Evolutionary conservation across 2,329 filamentous ascomycete species (phyloP).

Genomic region (Epichloe gansuensis): DNA sequence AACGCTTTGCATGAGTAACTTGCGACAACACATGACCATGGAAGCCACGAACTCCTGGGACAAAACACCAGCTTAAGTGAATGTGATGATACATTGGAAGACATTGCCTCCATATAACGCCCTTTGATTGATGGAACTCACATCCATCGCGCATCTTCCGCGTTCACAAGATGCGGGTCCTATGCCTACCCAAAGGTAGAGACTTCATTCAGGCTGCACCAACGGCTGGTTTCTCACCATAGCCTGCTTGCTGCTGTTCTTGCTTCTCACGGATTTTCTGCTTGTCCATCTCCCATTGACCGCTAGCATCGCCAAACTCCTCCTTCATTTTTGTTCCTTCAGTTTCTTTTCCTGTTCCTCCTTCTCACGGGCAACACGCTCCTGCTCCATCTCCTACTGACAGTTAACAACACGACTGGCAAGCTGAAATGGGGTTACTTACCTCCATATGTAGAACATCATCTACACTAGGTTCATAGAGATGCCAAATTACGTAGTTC

Average conservation of each 20-base stretch:
- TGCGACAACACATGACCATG: too few relatives aligned
- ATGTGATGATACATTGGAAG: too few relatives aligned
- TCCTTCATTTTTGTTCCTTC: constrained; percentile 61
- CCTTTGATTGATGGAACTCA: too few relatives aligned
- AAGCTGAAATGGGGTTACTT: constrained; percentile 12
- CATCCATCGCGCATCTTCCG: too few relatives aligned
- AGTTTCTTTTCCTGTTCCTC: constrained; percentile 59
- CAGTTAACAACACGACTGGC: neutral
- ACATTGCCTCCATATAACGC: too few relatives aligned
- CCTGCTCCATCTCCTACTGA: constrained; percentile 79
- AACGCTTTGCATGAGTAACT: too few relatives aligned
- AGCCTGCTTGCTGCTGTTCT: neutral
- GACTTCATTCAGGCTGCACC: neutral
- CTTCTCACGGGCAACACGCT: constrained; percentile 65
- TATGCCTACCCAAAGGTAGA: too few relatives aligned
- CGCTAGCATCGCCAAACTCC: constrained; percentile 62
- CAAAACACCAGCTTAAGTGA: too few relatives aligned
- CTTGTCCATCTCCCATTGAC: constrained; percentile 87
- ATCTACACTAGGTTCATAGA: constrained; percentile 97
- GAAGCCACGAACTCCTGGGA: too few relatives aligned
- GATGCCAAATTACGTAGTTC: constrained; percentile 98
- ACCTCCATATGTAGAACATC: constrained; percentile 95
- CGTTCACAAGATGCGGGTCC: too few relatives aligned
- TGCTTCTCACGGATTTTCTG: constrained; percentile 52
- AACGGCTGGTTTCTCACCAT: neutral